Conservation (phyloP, 345 rosid species). For the Sonneratia caseolaris region DNA sequence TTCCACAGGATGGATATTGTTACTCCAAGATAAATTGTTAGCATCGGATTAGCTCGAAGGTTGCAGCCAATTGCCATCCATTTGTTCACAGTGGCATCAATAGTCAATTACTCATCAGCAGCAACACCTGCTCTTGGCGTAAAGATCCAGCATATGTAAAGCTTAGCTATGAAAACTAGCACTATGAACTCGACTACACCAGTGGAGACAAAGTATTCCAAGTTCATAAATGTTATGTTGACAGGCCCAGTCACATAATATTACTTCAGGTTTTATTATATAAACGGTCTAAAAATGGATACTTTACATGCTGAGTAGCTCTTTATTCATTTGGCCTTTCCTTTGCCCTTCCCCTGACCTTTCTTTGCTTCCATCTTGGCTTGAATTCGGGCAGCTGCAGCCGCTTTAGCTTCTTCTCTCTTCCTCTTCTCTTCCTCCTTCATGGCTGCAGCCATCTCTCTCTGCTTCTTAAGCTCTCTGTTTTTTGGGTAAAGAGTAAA, state of each 20-base stretch:
- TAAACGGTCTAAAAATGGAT: neutral
- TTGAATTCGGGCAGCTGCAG: constrained; percentile 81
- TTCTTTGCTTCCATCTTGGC: constrained; percentile 86
- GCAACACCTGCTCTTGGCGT: neutral
- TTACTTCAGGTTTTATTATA: neutral
- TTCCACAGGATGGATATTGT: too few relatives aligned
- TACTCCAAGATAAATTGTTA: neutral
- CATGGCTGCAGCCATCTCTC: constrained; percentile 62
- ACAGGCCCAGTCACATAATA: neutral
- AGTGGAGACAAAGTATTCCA: neutral
- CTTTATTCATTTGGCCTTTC: constrained; percentile 49
- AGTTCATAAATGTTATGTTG: neutral
- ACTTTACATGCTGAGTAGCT: neutral
- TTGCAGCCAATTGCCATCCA: neutral
- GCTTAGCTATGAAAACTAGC: neutral
- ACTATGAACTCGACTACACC: neutral
- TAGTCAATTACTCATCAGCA: neutral
- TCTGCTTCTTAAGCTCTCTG: constrained; percentile 89
- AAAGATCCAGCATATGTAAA: neutral
- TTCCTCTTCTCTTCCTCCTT: constrained; percentile 79
- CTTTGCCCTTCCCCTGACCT: constrained; percentile 73
- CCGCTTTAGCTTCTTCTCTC: constrained; percentile 92
- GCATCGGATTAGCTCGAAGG: neutral
- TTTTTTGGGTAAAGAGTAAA: neutral
- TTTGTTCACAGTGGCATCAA: neutral